Conservation (phyloP, 345 rosid genomes). For the Gossypium thurberi region DNA sequence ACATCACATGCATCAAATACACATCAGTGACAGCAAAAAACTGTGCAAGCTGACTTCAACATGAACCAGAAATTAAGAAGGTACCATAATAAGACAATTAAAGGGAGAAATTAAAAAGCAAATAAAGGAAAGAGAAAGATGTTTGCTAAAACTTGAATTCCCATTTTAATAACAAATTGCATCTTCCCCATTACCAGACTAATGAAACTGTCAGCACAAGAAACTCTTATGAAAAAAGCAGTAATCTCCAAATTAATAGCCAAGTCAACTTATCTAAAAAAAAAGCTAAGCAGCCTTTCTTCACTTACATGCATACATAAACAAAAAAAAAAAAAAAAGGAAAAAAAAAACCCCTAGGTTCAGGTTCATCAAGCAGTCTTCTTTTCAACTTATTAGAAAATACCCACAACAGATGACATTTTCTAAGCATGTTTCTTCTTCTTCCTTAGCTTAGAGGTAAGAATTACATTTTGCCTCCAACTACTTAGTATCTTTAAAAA, state of each 20-base stretch:
- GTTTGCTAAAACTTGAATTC: background rate
- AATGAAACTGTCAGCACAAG: background rate
- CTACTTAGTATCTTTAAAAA: background rate
- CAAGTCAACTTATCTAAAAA: background rate
- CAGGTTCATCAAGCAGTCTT: background rate
- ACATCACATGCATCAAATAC: background rate
- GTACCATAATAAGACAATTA: background rate
- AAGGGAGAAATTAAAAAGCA: background rate
- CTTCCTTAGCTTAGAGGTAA: background rate
- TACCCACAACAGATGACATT: background rate
- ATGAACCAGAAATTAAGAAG: background rate
- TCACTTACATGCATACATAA: background rate
- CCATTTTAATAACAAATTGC: background rate
- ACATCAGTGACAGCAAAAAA: background rate
- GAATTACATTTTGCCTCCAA: background rate
- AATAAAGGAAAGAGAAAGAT: background rate
- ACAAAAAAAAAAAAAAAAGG: background rate
- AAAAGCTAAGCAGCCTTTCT: background rate
- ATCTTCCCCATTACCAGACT: background rate
- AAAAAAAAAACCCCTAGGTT: background rate
- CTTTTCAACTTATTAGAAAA: background rate
- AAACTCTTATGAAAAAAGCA: background rate
- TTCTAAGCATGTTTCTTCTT: background rate
- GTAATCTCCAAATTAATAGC: background rate
- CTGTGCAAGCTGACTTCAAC: background rate